A percentile compares a stretch with the other conserved stretches of the same genome.
Evolutionary conservation across 768 basidiomycete genomes (phyloP).

Genomic region (Xanthoconium stramineum): DNA sequence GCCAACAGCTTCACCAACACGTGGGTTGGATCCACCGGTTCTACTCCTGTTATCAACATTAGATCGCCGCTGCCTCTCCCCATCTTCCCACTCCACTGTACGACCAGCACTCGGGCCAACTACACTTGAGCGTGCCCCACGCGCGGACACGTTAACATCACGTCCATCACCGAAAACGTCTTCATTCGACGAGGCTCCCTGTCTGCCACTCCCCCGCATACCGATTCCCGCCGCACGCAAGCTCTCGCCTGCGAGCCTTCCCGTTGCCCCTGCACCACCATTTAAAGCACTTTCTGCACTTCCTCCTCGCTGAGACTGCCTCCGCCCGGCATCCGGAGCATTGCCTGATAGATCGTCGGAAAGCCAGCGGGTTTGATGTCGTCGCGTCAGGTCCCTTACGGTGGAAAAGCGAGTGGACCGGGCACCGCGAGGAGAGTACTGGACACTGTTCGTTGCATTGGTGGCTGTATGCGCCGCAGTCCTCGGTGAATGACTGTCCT

Average conservation of each 20-base stretch:
- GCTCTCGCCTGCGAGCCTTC: conserved; percentile 63
- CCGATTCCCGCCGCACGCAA: conserved; percentile 69
- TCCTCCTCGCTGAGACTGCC: conserved; percentile 59
- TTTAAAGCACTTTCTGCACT: conserved; percentile 66
- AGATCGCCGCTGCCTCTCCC: conserved; percentile 18
- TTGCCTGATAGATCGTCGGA: conserved; percentile 44
- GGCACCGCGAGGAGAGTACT: conserved; percentile 29
- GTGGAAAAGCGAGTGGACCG: conserved; percentile 41
- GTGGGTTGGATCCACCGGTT: conserved; percentile 23
- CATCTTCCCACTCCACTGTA: conserved; percentile 26
- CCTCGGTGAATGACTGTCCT: conserved; percentile 22
- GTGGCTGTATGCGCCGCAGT: conserved; percentile 22
- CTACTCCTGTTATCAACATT: conserved; percentile 22
- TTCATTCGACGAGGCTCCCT: conserved; percentile 29
- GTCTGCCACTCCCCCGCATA: conserved; percentile 31
- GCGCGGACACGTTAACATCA: conserved; percentile 16
- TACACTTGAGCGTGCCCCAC: conserved; percentile 14
- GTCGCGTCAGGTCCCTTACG: conserved; percentile 45
- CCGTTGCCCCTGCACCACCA: conserved; percentile 39
- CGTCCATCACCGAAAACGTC: conserved; percentile 35
- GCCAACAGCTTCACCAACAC: conserved; percentile 13
- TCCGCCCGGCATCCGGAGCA: conserved; percentile 37
- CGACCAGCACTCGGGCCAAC: conserved; percentile 5
- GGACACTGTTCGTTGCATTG: conserved; percentile 20
- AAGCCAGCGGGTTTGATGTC: conserved; percentile 52